A percentile compares a stretch with the other conserved stretches of the same genome.
Evolutionary conservation across 495 filamentous ascomycete genomes (phyloP).

Genomic region (Thermochaetoides thermophila): DNA sequence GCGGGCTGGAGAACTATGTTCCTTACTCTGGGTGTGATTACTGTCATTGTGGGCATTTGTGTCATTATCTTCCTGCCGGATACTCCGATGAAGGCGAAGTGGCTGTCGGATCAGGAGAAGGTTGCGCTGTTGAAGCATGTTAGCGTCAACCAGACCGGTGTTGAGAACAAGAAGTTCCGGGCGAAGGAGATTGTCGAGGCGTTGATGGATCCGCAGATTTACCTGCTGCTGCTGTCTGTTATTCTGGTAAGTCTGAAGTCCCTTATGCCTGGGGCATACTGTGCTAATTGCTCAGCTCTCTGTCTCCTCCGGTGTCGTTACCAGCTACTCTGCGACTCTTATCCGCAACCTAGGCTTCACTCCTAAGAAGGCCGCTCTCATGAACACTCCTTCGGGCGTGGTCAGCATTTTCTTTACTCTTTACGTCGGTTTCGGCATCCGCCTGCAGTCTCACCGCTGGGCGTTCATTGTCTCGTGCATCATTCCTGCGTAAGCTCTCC

Average conservation of each 20-base stretch:
- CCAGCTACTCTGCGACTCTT: constrained; percentile 45
- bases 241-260: constrained; percentile 17
- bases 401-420: constrained; percentile 41
- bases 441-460: constrained; percentile 20
- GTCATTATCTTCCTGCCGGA: constrained; percentile 37
- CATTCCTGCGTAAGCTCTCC: constrained; percentile 18
- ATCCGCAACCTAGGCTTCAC: constrained; percentile 42
- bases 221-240: constrained; percentile 18
- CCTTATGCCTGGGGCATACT: too few species aligned
- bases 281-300: constrained; percentile 28
- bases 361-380: constrained; percentile 37
- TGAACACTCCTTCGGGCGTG: constrained; percentile 45
- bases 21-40: constrained; percentile 39
- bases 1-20: constrained; percentile 52
- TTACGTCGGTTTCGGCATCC: constrained; percentile 31
- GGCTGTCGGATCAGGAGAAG: constrained; percentile 36
- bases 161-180: constrained; percentile 39
- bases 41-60: constrained; percentile 31
- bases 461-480: constrained; percentile 21
- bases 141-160: constrained; percentile 31
- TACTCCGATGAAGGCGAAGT: constrained; percentile 36
- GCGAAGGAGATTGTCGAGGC: constrained; percentile 25
- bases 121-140: constrained; percentile 25
- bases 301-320: constrained; percentile 44
- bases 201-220: constrained; percentile 21